Evolutionary conservation across 2,329 filamentous ascomycete species (phyloP).

Genomic region (Apiospora rasikravindrae): DNA sequence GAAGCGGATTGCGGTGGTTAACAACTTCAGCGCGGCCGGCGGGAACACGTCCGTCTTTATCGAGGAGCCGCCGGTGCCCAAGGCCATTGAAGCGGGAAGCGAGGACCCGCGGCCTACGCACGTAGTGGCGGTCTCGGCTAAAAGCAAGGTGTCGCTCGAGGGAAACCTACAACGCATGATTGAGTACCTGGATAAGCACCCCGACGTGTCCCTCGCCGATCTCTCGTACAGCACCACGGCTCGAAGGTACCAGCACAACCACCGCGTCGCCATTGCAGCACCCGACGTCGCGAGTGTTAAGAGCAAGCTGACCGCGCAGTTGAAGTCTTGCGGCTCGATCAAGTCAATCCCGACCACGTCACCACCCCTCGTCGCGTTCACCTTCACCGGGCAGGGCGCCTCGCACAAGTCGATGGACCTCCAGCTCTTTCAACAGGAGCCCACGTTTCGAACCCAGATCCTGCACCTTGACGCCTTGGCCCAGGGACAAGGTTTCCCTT

Average conservation of each 20-base stretch:
- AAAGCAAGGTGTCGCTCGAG: slow-evolving; percentile 45
- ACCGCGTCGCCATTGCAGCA: slow-evolving; percentile 36
- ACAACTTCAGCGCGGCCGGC: slow-evolving; percentile 63
- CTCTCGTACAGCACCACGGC: slow-evolving; percentile 63
- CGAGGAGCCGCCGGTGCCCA: slow-evolving; percentile 45
- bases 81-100: background rate
- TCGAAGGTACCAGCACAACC: slow-evolving; percentile 42
- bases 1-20: slow-evolving; percentile 40
- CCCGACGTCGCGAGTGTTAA: slow-evolving; percentile 19
- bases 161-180: slow-evolving; percentile 43
- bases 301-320: background rate
- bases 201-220: slow-evolving; percentile 44
- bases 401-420: slow-evolving; percentile 38
- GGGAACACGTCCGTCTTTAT: slow-evolving; percentile 60
- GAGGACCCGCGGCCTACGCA: slow-evolving; percentile 48
- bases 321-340: slow-evolving; percentile 18
- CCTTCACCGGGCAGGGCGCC: slow-evolving; percentile 52
- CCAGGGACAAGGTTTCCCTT: slow-evolving; percentile 41
- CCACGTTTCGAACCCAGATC: slow-evolving; percentile 42
- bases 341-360: slow-evolving; percentile 29
- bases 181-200: slow-evolving; percentile 46
- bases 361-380: slow-evolving; percentile 40
- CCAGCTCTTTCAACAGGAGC: slow-evolving; percentile 39
- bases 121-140: slow-evolving; percentile 52
- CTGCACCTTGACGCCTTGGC: slow-evolving; percentile 39